Evolutionary conservation across 164 flowering plant genomes (phyloP), one percentile per base, ranked within the genome.

Genomic region (Houttuynia cordata): DNA sequence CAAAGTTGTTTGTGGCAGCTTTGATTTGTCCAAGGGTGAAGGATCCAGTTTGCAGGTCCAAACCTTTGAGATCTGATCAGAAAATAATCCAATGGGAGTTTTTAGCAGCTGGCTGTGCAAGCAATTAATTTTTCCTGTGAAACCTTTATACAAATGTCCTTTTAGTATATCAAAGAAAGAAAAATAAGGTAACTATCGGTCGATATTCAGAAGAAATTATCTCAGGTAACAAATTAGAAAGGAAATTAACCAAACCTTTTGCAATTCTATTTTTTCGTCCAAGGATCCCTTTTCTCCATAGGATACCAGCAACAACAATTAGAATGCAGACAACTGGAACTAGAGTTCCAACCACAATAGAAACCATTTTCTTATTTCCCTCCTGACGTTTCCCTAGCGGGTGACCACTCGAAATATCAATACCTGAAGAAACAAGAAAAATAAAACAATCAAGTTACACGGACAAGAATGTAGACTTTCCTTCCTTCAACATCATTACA

Each of bases 1-100:
- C 69, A 63, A 82, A 82, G 55, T 78, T 66, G 47, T 72, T 61
- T 1, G 83, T 79, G 40, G 85, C 81, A 63, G 76, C 79, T 74
- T 60, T 72, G 6, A 82, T 74, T 64, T 83, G 84, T 64, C 63
- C 74, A 8, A 77, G 64, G 60, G 73, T 74, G 53, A 79, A 83
- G 10, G 61, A 69, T 24, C 73, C 76, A 3, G 69, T 68, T 53
- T 64, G 74, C n/a, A 75, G 71, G 23, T 75, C 78, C n/a, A 74
- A 51, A 10, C 73, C 74, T 71, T 58, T 67, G 14, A 69, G 51
- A 25, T 56, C 81, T 77, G 67, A 51, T 54, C 49, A 62, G 58
- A 24, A 53, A 53, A 24, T 21, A n/a, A n/a, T n/a, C n/a, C n/a
- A n/a, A n/a, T n/a, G n/a, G n/a, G n/a, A n/a, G n/a, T n/a, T 18